These are phyloP conservation scores for Kwoniella sp. DNA, from an alignment of 768 basidiomycete species.

Conservation along the genomic window DNA sequence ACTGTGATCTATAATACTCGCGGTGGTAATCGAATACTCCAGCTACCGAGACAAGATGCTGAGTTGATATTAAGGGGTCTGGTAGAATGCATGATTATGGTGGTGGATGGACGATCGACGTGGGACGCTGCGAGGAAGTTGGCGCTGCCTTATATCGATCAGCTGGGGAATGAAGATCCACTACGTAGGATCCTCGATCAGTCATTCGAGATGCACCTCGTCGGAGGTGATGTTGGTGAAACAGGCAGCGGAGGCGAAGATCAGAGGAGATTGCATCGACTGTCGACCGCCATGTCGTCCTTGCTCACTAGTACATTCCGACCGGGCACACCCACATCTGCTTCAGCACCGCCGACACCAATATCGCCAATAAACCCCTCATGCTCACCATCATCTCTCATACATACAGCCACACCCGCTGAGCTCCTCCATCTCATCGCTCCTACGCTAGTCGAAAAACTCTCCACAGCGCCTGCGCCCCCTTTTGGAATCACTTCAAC, in stretches of 20 bases:
- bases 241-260: conserved; percentile 13
- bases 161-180: conserved; percentile 23
- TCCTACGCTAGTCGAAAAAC: conserved; percentile 20
- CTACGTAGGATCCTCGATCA: conserved; percentile 7
- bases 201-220: neutral
- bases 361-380: no score
- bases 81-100: neutral
- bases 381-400: conserved; percentile 12
- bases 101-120: conserved; percentile 12
- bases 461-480: conserved; percentile 26
- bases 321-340: no score
- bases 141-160: conserved; percentile 16
- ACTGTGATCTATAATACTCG: conserved; percentile 4
- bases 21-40: conserved; percentile 15
- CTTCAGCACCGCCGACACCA: no score
- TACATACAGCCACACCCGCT: conserved; percentile 28
- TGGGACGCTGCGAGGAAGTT: conserved; percentile 1
- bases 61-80: conserved; percentile 8
- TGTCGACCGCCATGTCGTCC: conserved; percentile 1
- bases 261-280: conserved; percentile 14
- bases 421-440: conserved; percentile 35
- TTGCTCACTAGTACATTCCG: neutral
- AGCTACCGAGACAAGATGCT: conserved; percentile 3
- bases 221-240: neutral
- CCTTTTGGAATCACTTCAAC: conserved; percentile 34